These are phyloP conservation scores for Paracamarosporium sp. DNA, from an alignment of 2,329 filamentous ascomycete species.

Conservation along the genomic window DNA sequence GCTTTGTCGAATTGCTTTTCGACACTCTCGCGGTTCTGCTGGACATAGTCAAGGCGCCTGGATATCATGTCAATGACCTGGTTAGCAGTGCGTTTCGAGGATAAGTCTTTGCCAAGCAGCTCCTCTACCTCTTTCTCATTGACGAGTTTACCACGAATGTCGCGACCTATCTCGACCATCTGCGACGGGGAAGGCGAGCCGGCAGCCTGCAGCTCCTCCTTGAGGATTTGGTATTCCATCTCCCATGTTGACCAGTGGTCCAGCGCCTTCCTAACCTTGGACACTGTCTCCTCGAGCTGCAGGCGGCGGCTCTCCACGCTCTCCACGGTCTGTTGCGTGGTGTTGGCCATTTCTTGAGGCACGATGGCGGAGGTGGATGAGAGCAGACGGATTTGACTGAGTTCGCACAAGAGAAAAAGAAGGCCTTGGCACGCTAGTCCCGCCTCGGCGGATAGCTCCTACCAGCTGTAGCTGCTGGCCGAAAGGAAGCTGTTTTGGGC, in stretches of 20 bases:
- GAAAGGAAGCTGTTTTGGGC: not conserved
- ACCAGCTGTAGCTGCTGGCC: constrained; percentile 1
- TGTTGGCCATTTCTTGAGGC: constrained; percentile 29
- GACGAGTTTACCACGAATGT: constrained; percentile 70
- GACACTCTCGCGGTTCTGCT: constrained; percentile 77
- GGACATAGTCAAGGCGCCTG: constrained; percentile 87
- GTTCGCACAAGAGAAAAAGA: constrained; percentile 10
- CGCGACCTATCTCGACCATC: constrained; percentile 57
- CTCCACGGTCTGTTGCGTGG: constrained; percentile 60
- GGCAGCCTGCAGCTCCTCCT: constrained; percentile 73
- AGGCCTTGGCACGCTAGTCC: constrained; percentile 28
- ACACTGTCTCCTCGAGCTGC: constrained; percentile 77
- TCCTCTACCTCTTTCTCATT: constrained; percentile 65
- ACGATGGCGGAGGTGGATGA: constrained; percentile 9
- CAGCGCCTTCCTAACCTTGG: constrained; percentile 75
- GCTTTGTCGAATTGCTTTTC: constrained; percentile 73
- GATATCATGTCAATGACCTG: constrained; percentile 73
- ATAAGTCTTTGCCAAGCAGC: constrained; percentile 57
- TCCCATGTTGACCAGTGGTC: constrained; percentile 92
- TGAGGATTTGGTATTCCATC: constrained; percentile 87
- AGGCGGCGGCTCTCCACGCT: constrained; percentile 77
- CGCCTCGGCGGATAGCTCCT: constrained; percentile 6
- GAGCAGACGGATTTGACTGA: constrained; percentile 2
- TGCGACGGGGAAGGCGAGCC: constrained; percentile 31
- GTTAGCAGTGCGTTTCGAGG: constrained; percentile 58